phyloP scores from a whole-genome alignment of 2,329 filamentous ascomycete species.

The Camptophora hylomeconis region DNA sequence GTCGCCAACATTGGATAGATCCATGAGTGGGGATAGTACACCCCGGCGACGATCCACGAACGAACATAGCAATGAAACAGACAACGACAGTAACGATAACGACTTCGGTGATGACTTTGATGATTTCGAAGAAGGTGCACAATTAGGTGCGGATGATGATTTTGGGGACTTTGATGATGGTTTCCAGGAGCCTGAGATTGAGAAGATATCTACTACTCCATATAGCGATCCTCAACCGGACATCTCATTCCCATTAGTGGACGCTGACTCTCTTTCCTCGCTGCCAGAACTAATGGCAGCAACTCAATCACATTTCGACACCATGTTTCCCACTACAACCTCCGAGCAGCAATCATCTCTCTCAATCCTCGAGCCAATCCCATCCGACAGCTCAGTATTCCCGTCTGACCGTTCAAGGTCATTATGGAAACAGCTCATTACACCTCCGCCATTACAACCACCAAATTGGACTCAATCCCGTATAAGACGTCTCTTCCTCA shows the following conservation, averaged over 20 bases:
- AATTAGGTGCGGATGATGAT: constrained; percentile 38
- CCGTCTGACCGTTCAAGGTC: constrained; percentile 77
- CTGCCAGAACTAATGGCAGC: constrained; percentile 28
- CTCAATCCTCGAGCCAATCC: constrained; percentile 26
- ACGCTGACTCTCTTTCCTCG: constrained; percentile 42
- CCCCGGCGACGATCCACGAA: background rate
- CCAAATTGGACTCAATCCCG: constrained; percentile 96
- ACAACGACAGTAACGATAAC: constrained; percentile 30
- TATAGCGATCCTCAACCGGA: constrained; percentile 19
- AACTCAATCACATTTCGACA: constrained; percentile 28
- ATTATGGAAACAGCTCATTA: constrained; percentile 90
- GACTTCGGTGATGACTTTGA: constrained; percentile 47
- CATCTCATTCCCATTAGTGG: constrained; percentile 21
- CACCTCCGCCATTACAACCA: constrained; percentile 83
- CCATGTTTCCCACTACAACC: constrained; percentile 30
- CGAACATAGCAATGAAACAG: too few species aligned
- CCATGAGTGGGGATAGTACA: constrained; percentile 14
- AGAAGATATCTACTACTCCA: too few species aligned
- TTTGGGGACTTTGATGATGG: constrained; percentile 56
- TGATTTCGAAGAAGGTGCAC: constrained; percentile 39
- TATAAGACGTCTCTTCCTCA: constrained; percentile 85
- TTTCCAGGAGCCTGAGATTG: constrained; percentile 40
- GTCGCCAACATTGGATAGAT: constrained; percentile 42
- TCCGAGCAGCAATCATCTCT: constrained; percentile 20
- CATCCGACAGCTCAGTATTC: constrained; percentile 48